Evolutionary conservation across 2,329 filamentous ascomycete species (phyloP).

Genomic region (Aspergillus latus): DNA sequence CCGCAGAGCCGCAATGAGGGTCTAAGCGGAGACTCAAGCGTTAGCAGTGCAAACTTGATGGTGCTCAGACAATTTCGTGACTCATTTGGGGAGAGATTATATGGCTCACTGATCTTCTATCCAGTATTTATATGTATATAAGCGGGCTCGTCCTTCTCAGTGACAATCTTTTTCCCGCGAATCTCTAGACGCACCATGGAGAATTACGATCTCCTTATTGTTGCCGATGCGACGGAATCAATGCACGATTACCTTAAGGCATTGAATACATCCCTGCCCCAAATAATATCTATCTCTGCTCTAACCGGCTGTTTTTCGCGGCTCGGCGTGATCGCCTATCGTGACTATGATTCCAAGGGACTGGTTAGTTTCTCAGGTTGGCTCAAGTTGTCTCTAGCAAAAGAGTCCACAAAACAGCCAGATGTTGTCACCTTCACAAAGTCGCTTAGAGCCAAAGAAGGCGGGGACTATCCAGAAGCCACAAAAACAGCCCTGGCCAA

Average conservation of each 20-base stretch:
- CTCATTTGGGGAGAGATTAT: no score
- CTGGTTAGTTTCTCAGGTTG: slow-evolving; percentile 54
- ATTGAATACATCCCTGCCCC: slow-evolving; percentile 50
- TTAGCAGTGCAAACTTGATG: no score
- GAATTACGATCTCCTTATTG: slow-evolving; percentile 19
- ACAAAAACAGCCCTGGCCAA: slow-evolving; percentile 51
- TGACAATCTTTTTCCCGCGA: no score
- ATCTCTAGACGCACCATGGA: not conserved
- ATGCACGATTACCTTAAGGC: slow-evolving; percentile 41
- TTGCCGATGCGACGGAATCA: slow-evolving; percentile 21
- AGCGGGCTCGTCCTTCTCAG: no score
- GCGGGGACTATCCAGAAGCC: slow-evolving; percentile 51
- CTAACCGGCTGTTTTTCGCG: slow-evolving; percentile 53
- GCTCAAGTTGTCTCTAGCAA: slow-evolving; percentile 28
- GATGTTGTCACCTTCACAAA: slow-evolving; percentile 39
- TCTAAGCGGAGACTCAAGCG: no score
- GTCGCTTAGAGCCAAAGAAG: slow-evolving; percentile 34
- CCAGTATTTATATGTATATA: not conserved
- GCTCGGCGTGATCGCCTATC: slow-evolving; percentile 53
- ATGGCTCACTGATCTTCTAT: no score
- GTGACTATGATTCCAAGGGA: slow-evolving; percentile 44
- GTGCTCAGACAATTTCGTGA: no score
- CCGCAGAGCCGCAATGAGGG: no score
- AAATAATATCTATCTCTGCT: slow-evolving; percentile 52
- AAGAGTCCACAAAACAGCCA: slow-evolving; percentile 24